Evolutionary conservation across 2,329 filamentous ascomycete genomes (phyloP).

Genomic region (Cordyceps cateniannulata): DNA sequence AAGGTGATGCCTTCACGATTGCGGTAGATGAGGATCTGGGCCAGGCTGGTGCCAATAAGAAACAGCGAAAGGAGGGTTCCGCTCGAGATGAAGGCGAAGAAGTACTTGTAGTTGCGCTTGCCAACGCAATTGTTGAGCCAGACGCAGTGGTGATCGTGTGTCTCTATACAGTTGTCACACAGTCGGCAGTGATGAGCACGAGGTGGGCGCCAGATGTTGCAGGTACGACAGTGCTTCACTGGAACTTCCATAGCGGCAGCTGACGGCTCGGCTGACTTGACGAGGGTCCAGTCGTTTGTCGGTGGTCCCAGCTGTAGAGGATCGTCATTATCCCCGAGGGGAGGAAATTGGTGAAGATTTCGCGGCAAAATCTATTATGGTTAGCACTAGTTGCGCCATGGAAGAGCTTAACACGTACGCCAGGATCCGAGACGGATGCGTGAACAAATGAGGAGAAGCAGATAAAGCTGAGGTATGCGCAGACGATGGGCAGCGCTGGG

Average conservation of each 20-base stretch:
- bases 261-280: slow-evolving; percentile 67
- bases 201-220: slow-evolving; percentile 93
- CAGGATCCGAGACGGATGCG: slow-evolving; percentile 86
- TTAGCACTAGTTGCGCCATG: slow-evolving; percentile 7
- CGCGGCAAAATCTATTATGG: slow-evolving; percentile 71
- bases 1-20: slow-evolving; percentile 60
- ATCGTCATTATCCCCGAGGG: slow-evolving; percentile 67
- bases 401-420: slow-evolving; percentile 54
- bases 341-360: slow-evolving; percentile 85
- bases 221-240: slow-evolving; percentile 96
- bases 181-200: slow-evolving; percentile 93
- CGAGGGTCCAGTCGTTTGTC: slow-evolving; percentile 89
- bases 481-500: slow-evolving; percentile 80
- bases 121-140: slow-evolving; percentile 99
- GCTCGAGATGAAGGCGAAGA: slow-evolving; percentile 83
- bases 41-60: slow-evolving; percentile 69
- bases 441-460: slow-evolving; percentile 92
- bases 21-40: slow-evolving; percentile 71
- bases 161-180: slow-evolving; percentile 96
- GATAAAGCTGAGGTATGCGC: slow-evolving; percentile 85
- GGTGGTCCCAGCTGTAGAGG: slow-evolving; percentile 75
- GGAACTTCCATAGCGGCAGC: slow-evolving; percentile 95
- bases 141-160: slow-evolving; percentile 95
- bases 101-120: slow-evolving; percentile 94
- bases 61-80: slow-evolving; percentile 72